Evolutionary conservation across 1,284 basidiomycete genomes (phyloP), one percentile per base, ranked within the genome.

Genomic region (Neonothopanus nambi): DNA sequence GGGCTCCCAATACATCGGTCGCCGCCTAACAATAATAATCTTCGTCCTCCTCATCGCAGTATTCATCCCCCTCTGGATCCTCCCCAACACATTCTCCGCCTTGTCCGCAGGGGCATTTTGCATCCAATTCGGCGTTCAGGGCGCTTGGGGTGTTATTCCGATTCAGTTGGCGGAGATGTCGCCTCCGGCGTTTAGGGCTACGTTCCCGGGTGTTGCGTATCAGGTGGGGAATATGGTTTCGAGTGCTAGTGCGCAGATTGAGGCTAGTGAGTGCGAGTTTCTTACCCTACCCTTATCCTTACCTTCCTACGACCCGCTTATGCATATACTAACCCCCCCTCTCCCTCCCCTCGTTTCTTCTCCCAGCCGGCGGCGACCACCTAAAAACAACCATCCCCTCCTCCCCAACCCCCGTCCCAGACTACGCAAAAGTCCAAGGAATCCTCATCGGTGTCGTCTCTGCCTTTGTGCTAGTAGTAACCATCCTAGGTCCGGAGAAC

Each of bases 161-260:
- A 91, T 94, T 63, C 87, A 90, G 67, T 77, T 97, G n/a, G 81
- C 87, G 3, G 96, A 98, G 70, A 86, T 95, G 71, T 89, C 91
- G 0, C 93, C 95, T 0, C 87, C 94, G 0, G 93, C 93, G 0
- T 98, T 97, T 81, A 81, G 95, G 51, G 93, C 94, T 7, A 91
- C 92, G 0, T 98, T 96, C 79, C 89, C 90, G 18, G 95, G 95
- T 59, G 82, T 96, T 0, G 87, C 91, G 0, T 98, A 96, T 72
- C 95, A 97, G 65, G 66, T 93, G 39, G 88, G 91, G 54, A 90
- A 90, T 66, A 96, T 96, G 89, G 84, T 95, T 7, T 93, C 90
- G 0, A 84, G 88, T 0, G 91, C 93, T 0, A 89, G 91, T 3
- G 84, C 93, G 0, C 93, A 97, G 67, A 96, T 98, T 61, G 95